Evolutionary conservation across 164 flowering plant species (phyloP).

Genomic region (Kalanchoe fedtschenkoi): DNA sequence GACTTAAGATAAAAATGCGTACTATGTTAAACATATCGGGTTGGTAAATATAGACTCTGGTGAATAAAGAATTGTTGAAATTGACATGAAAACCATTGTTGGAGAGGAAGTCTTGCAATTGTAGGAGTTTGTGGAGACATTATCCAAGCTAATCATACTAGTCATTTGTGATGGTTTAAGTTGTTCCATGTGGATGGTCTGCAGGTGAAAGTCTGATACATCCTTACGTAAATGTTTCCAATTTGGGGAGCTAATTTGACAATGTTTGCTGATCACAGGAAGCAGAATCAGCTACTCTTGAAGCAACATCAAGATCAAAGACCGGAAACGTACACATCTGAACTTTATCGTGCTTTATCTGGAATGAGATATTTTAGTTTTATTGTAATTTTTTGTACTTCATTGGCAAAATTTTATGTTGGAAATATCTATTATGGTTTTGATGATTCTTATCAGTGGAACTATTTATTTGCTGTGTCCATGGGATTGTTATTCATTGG

Average conservation of each 20-base stretch:
- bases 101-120: neutral
- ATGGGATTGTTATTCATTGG: neutral
- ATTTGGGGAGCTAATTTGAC: neutral
- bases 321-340: slow-evolving; percentile 55
- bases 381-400: neutral
- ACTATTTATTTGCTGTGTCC: neutral
- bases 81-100: neutral
- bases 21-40: no score
- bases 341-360: neutral
- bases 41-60: neutral
- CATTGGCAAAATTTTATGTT: neutral
- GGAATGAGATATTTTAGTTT: neutral
- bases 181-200: neutral
- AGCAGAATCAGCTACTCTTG: slow-evolving; percentile 85
- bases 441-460: neutral
- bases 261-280: slow-evolving; percentile 42
- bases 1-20: no score
- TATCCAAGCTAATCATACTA: neutral
- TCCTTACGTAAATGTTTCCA: neutral
- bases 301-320: slow-evolving; percentile 77
- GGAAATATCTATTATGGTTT: neutral
- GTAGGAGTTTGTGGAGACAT: neutral
- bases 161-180: neutral
- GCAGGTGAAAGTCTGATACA: neutral
- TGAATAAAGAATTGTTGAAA: neutral